phyloP scores from a whole-genome alignment of 106 monocot species.

The Dioscorea dumetorum region DNA sequence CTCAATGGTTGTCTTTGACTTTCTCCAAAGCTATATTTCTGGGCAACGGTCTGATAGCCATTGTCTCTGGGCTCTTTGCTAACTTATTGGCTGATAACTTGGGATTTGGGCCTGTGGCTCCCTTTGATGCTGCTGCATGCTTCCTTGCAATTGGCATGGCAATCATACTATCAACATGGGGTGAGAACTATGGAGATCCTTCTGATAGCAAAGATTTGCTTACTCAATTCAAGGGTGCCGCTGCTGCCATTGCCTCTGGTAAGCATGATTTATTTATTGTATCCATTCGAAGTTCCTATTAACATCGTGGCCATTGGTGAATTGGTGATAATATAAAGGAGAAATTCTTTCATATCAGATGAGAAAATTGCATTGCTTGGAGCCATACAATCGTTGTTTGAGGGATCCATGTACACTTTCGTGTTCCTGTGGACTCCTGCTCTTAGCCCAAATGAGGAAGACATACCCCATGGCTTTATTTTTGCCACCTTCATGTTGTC shows the following conservation, averaged over 20 bases:
- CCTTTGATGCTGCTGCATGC: slow-evolving; percentile 95
- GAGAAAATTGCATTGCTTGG: slow-evolving; percentile 97
- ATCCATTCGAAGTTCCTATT: not conserved
- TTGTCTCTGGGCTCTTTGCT: slow-evolving; percentile 75
- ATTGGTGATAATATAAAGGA: slow-evolving; percentile 1
- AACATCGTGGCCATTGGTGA: not conserved
- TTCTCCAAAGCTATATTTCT: slow-evolving; percentile 99
- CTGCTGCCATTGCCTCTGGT: slow-evolving; percentile 92
- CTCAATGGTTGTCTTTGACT: slow-evolving; percentile 92
- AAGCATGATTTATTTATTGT: slow-evolving; percentile 8
- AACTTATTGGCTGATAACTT: slow-evolving; percentile 78
- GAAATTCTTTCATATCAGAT: slow-evolving; percentile 40
- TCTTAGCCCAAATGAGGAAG: slow-evolving; percentile 91
- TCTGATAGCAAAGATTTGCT: slow-evolving; percentile 83
- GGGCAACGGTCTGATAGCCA: slow-evolving; percentile 93
- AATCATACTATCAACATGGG: slow-evolving; percentile 82
- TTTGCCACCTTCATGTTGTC: slow-evolving; percentile 99
- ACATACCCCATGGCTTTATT: slow-evolving; percentile 96
- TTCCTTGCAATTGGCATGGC: slow-evolving; percentile 96
- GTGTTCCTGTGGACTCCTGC: slow-evolving; percentile 98
- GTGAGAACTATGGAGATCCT: slow-evolving; percentile 93
- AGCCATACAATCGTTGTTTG: slow-evolving; percentile 96
- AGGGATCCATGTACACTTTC: slow-evolving; percentile 97
- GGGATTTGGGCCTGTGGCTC: slow-evolving; percentile 90
- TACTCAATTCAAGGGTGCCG: slow-evolving; percentile 84